phyloP scores from a whole-genome alignment of 2,329 filamentous ascomycete species.

The Trichoderma polysporum region DNA sequence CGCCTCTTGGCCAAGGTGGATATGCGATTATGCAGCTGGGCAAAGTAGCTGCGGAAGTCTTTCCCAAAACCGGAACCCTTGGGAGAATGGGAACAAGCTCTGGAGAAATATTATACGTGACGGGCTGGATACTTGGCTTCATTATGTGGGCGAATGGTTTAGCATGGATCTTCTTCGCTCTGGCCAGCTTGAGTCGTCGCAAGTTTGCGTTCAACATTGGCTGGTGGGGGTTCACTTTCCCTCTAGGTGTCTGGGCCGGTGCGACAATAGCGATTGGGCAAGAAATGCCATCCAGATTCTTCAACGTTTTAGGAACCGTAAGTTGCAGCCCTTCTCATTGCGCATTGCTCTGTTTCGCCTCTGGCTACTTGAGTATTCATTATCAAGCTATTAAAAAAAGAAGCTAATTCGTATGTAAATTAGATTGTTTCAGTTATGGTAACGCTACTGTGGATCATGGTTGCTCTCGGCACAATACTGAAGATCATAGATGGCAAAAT shows the following conservation, averaged over 20 bases:
- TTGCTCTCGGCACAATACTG: not conserved
- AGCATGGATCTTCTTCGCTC: conserved; percentile 4
- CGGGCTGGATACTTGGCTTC: not conserved
- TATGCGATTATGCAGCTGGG: conserved; percentile 12
- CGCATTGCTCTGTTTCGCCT: not conserved
- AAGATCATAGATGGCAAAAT: conserved; percentile 7
- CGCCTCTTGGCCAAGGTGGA: conserved; percentile 4
- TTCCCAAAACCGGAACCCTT: not conserved
- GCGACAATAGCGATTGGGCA: conserved; percentile 7
- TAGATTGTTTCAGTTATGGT: not conserved
- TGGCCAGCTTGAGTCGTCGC: not conserved
- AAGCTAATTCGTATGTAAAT: not conserved
- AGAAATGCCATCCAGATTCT: conserved; percentile 6
- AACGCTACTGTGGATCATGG: not conserved
- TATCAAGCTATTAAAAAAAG: not conserved
- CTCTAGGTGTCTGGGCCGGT: not conserved
- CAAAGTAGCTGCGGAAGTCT: not conserved
- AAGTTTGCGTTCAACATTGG: conserved; percentile 3
- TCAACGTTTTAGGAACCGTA: conserved; percentile 3
- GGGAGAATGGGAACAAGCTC: not conserved
- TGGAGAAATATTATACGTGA: conserved; percentile 1
- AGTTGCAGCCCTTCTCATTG: not conserved
- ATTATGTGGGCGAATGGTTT: conserved; percentile 11
- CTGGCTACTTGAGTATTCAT: not conserved
- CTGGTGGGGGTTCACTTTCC: conserved; percentile 6